Percentiles rank a stretch among this genome's conserved stretches.
Evolutionary conservation across 345 rosid species (phyloP).

Genomic region (Gossypium raimondii): DNA sequence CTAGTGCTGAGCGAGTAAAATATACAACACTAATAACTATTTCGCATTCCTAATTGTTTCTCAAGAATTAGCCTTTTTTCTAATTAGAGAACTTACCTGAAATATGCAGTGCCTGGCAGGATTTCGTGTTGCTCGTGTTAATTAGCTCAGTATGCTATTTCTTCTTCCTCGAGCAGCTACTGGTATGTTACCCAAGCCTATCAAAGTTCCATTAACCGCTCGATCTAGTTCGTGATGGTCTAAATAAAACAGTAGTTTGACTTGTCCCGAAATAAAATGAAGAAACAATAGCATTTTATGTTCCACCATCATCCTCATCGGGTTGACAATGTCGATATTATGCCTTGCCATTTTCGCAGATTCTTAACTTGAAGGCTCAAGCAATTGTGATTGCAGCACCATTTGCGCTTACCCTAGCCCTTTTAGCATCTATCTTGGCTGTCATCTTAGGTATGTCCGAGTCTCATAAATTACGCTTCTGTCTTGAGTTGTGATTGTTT

Average conservation of each 20-base stretch:
- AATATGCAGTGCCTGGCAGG: constrained; percentile 84
- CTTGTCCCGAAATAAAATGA: too few relatives aligned
- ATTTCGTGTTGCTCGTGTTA: constrained; percentile 83
- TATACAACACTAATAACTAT: not conserved
- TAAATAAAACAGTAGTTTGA: too few relatives aligned
- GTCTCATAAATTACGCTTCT: not conserved
- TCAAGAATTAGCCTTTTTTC: not conserved
- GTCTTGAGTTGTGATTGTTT: not conserved
- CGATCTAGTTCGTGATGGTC: not conserved
- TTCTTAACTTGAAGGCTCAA: constrained; percentile 54
- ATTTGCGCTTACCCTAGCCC: constrained; percentile 67
- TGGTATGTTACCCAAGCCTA: constrained; percentile 39
- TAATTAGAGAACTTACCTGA: constrained; percentile 5
- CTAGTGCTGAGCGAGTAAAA: not conserved
- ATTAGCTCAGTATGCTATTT: constrained; percentile 89
- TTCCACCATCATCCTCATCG: not conserved
- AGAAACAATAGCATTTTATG: not conserved
- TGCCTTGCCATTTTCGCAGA: constrained; percentile 34
- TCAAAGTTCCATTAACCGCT: not conserved
- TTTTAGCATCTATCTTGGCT: constrained; percentile 70
- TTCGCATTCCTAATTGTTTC: not conserved
- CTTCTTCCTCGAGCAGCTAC: constrained; percentile 91
- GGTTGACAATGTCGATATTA: constrained; percentile 10
- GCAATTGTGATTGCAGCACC: constrained; percentile 81
- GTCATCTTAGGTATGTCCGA: constrained; percentile 52